Conservation (phyloP, 352 stramenopile genomes). For the Globisporangium heterothallicum region DNA sequence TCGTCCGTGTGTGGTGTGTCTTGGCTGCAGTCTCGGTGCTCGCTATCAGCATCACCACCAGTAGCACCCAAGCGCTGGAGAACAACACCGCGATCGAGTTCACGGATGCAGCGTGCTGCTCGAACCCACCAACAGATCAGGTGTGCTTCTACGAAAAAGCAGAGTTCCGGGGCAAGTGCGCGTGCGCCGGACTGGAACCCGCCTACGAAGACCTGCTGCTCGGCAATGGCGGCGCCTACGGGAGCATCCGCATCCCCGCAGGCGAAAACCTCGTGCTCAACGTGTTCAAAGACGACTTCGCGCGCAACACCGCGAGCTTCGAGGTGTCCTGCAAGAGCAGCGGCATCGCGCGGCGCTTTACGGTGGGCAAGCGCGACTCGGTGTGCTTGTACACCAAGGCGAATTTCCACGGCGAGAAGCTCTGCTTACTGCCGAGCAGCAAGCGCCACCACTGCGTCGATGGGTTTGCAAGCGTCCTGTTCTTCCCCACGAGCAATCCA, state of each 20-base stretch:
- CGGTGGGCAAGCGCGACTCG: conserved; percentile 12
- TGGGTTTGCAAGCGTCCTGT: conserved; percentile 17
- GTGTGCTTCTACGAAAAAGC: conserved; percentile 14
- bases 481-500: conserved; percentile 14
- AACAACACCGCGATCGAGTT: conserved; percentile 15
- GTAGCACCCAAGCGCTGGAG: conserved; percentile 3
- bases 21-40: background rate
- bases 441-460: conserved; percentile 14
- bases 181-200: conserved; percentile 9
- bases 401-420: conserved; percentile 20
- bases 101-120: conserved; percentile 9
- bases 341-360: conserved; percentile 15
- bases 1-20: background rate
- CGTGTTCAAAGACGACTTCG: conserved; percentile 16
- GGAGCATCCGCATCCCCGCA: conserved; percentile 10
- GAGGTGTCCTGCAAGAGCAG: conserved; percentile 9
- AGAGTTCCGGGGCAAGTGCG: conserved; percentile 13
- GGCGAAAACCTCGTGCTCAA: conserved; percentile 14
- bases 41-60: background rate
- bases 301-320: conserved; percentile 14
- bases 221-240: conserved; percentile 15
- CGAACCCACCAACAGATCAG: background rate
- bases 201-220: conserved; percentile 14
- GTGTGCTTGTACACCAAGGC: conserved; percentile 15
- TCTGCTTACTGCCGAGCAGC: conserved; percentile 8